Evolutionary conservation across 1,139 yeast species (phyloP).

Genomic region (Lodderomyces pseudojiufengensis): DNA sequence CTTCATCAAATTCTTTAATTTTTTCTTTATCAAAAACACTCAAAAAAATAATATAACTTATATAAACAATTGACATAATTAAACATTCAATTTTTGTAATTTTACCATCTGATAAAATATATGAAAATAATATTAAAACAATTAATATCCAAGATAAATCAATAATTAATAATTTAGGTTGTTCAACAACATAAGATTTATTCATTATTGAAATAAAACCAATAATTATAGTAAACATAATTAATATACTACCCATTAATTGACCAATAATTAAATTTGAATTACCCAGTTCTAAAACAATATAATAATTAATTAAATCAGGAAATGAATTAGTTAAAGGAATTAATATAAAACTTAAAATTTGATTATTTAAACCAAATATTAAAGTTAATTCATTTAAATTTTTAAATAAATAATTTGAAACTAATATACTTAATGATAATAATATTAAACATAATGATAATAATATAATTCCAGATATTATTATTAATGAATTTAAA

Average conservation of each 20-base stretch:
- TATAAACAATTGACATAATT: conserved; percentile 38
- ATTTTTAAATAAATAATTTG: conserved; percentile 33
- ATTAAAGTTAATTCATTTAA: conserved; percentile 27
- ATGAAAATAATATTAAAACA: conserved; percentile 36
- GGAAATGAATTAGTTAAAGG: conserved; percentile 42
- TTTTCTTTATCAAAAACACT: conserved; percentile 20
- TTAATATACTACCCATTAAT: conserved; percentile 35
- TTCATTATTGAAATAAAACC: conserved; percentile 31
- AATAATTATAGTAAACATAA: conserved; percentile 35
- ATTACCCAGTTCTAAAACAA: conserved; percentile 28
- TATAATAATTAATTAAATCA: conserved; percentile 37
- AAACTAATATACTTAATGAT: conserved; percentile 33
- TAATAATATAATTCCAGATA: conserved; percentile 18
- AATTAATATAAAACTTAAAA: conserved; percentile 34
- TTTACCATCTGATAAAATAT: conserved; percentile 48
- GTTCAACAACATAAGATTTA: conserved; percentile 22
- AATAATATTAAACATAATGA: conserved; percentile 16
- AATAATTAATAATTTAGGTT: conserved; percentile 21
- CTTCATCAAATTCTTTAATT: conserved; percentile 14
- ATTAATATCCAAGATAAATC: conserved; percentile 34
- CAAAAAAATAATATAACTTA: conserved; percentile 32
- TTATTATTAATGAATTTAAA: conserved; percentile 11
- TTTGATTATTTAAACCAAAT: conserved; percentile 27
- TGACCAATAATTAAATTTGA: conserved; percentile 41
- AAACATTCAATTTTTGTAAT: conserved; percentile 46